Percentiles rank a stretch among this genome's conserved stretches.
phyloP scores from a whole-genome alignment of 345 rosid genomes.

The Acer yangbiense region DNA sequence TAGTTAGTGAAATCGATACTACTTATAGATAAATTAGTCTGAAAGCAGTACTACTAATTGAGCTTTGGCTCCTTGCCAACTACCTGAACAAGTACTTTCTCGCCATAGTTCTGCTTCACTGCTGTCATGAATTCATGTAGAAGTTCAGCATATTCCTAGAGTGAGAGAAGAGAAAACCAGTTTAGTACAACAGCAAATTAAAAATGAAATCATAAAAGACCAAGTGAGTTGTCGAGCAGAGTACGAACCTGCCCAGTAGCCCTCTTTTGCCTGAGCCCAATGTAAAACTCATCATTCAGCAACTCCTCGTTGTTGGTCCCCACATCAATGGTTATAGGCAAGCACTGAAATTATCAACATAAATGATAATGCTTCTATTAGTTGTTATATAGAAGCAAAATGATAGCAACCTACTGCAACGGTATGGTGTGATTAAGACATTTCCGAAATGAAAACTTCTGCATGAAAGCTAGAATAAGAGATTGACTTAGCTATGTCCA shows the following conservation, averaged over 20 bases:
- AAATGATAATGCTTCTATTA: neutral
- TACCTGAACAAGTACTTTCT: conserved; percentile 94
- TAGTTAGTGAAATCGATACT: conserved; percentile 5
- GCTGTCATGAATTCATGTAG: conserved; percentile 94
- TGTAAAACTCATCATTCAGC: conserved; percentile 91
- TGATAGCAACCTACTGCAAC: neutral
- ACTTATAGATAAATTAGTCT: neutral
- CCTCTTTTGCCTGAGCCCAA: conserved; percentile 92
- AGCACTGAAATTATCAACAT: conserved; percentile 57
- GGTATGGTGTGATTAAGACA: neutral
- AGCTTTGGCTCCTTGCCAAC: conserved; percentile 7
- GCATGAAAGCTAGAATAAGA: neutral
- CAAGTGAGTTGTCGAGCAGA: conserved; percentile 5
- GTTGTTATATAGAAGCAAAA: neutral
- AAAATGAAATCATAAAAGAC: conserved; percentile 14
- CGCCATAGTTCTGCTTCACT: conserved; percentile 91
- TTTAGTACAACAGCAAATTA: conserved; percentile 9
- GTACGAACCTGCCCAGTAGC: conserved; percentile 84
- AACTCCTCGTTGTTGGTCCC: conserved; percentile 94
- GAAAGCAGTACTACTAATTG: neutral
- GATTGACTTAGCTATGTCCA: too few species aligned
- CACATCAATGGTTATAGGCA: conserved; percentile 96
- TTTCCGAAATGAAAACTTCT: neutral
- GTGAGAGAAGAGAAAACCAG: conserved; percentile 20
- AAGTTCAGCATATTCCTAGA: conserved; percentile 91